Conservation (phyloP, 1,139 yeast genomes). For the Suhomyces chickasaworum region DNA sequence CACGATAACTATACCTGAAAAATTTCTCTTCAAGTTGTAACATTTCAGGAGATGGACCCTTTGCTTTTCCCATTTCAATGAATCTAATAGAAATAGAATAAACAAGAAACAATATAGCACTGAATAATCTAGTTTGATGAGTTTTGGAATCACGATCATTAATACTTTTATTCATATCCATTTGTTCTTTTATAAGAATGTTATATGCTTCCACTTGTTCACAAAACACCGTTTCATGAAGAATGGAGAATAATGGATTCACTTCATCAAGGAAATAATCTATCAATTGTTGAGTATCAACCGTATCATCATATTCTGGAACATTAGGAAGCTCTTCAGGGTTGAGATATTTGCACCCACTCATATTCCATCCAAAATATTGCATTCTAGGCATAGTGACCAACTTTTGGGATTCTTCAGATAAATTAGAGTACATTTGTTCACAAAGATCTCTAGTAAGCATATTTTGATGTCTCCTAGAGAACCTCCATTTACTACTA, state of each 20-base stretch:
- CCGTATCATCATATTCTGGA: constrained; percentile 26
- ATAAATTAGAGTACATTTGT: constrained; percentile 38
- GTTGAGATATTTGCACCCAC: constrained; percentile 54
- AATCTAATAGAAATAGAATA: constrained; percentile 57
- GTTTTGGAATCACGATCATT: constrained; percentile 22
- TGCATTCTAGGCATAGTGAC: constrained; percentile 58
- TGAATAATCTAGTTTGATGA: constrained; percentile 47
- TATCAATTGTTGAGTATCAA: constrained; percentile 25
- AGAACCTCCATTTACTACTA: constrained; percentile 50
- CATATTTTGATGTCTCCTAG: constrained; percentile 52
- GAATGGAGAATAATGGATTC: constrained; percentile 55
- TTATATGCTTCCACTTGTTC: constrained; percentile 51
- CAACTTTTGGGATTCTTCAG: constrained; percentile 38
- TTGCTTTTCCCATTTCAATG: constrained; percentile 46
- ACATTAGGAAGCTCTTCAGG: constrained; percentile 41
- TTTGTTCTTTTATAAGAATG: constrained; percentile 17
- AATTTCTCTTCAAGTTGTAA: constrained; percentile 50
- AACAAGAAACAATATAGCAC: constrained; percentile 53
- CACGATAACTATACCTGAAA: constrained; percentile 52
- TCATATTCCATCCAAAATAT: constrained; percentile 68
- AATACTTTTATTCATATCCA: constrained; percentile 12
- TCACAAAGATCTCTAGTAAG: constrained; percentile 49
- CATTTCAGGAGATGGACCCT: constrained; percentile 34
- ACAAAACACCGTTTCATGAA: constrained; percentile 57
- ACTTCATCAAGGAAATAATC: constrained; percentile 52